Base-by-base conservation (phyloP, 2,329 filamentous ascomycete genomes). In the Botrytis cinerea region DNA sequence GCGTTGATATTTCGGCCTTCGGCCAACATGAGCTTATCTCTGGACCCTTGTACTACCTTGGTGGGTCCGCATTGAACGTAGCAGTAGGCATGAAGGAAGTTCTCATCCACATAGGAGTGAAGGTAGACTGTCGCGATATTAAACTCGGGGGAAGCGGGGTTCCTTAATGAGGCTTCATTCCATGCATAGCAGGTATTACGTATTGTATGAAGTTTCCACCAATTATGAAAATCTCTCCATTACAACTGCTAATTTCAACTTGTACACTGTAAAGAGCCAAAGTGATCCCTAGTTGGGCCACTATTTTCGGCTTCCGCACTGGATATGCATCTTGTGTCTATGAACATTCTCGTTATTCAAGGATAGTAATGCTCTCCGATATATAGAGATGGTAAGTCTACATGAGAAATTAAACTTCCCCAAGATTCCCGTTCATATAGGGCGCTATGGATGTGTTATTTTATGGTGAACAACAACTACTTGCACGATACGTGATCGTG, bases 11-110 rank as follows among this genome's bases (percentile, higher is more conserved):
- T 57, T 57, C 51, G 51, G 51, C n/a, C 16, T 57, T 61, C 59
- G 38, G 35, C 59, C 59, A 40, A 38, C 38, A 62, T 40, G 38
- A 40, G 60, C 60, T 62, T 62, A 62, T 62, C 60, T 62, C 25
- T n/a, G 10, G 25, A 62, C 60, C 60, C 60, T 40, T 14, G 60
- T 43, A 38, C 35, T 25, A n/a, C 60, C 35, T 35, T 43, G 40
- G 25, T n/a, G 14, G 25, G n/a, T 43, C 35, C 35, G 38, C 60
- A 40, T 43, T 40, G 35, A 43, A 40, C 5, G 60, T 62, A 62
- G 25, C 12, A 62, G 25, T 38, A 43, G 38, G 35, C 60, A 62
- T n/a, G 12, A 62, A 62, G 38, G 25, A 62, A 62, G 60, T 62
- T 43, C n/a, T 62, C 35, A n/a, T 40, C 35, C 40, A 18, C n/a